Evolutionary conservation across 148 eudicot species (phyloP), one percentile per base, ranked within the genome.

Genomic region (Fagopyrum homotropicum): DNA sequence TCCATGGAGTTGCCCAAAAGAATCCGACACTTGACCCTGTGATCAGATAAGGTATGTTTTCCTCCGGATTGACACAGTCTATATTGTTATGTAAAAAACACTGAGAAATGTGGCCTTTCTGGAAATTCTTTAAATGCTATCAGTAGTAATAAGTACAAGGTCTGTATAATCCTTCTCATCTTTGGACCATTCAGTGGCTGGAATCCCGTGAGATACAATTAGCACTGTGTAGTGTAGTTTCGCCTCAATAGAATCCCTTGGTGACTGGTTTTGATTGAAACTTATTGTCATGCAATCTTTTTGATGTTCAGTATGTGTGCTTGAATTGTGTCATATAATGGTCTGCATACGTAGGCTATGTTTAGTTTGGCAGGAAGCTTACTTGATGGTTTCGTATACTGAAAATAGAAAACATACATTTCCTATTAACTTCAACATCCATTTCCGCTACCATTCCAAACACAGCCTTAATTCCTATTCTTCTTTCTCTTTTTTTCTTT

Each of bases 21-120:
- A 63, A 29, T 12, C 11, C 43, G 47, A 66, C 45, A 35, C 47
- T 35, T 3, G 7, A 0, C 19, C 35, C 47, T 7, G 16, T 66
- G 71, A 5, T 66, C 71, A 66, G 71, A 66, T 66, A 40, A 66
- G 45, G 44, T 63, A 29, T 63, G 35, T 55, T 22, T 60, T 22
- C 69, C 7, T 19, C 22, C 29, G 8, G 29, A 57, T 15, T 63
- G 44, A 30, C 45, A 35, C 45, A 63, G 35, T 60, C 7, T 60
- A 8, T 60, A 40, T 60, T 60, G 26, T 26, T 35, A 60, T 60
- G 35, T 26, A 2, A 60, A 35, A 29, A 14, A 16, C n/a, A 9
- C 1, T 49, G 59, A 15, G 17, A 55, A 6, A 9, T 49, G 3
- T 49, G 52, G 52, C 7, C 2, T 55, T 17, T n/a, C 59, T 55